A percentile compares a stretch with the other conserved stretches of the same genome.
Evolutionary conservation across 257 asterid genomes (phyloP).

Genomic region (Solanum bukasovii): DNA sequence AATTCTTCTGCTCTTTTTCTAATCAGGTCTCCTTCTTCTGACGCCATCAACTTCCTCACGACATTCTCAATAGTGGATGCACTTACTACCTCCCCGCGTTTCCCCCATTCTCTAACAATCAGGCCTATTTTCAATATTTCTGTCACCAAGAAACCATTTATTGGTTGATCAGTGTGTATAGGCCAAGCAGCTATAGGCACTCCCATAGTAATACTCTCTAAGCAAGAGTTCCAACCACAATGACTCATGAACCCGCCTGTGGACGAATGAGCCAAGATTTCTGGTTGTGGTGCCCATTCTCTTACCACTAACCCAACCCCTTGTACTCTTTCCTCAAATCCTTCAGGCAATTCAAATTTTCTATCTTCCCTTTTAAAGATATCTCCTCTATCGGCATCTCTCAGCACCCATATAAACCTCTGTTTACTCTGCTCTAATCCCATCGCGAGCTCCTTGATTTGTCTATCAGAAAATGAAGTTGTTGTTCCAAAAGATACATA

Average conservation of each 20-base stretch:
- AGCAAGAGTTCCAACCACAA: background rate
- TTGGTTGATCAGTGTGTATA: background rate
- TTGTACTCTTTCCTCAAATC: background rate
- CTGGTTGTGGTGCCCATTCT: background rate
- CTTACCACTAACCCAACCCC: background rate
- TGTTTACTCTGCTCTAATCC: background rate
- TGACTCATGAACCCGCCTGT: background rate
- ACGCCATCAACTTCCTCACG: background rate
- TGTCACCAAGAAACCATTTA: background rate
- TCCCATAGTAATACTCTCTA: background rate
- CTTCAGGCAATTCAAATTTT: background rate
- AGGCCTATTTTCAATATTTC: background rate
- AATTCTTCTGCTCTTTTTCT: background rate
- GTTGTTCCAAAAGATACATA: background rate
- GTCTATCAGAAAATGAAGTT: background rate
- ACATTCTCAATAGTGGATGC: background rate
- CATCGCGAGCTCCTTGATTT: background rate
- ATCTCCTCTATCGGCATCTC: background rate
- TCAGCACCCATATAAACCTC: background rate
- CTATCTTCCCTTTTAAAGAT: background rate
- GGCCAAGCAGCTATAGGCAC: background rate
- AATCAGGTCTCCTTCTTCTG: background rate
- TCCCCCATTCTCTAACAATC: background rate
- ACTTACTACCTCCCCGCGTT: background rate
- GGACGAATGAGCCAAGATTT: background rate